phyloP scores from a whole-genome alignment of 2,329 filamentous ascomycete species.

The Fusarium longipes region DNA sequence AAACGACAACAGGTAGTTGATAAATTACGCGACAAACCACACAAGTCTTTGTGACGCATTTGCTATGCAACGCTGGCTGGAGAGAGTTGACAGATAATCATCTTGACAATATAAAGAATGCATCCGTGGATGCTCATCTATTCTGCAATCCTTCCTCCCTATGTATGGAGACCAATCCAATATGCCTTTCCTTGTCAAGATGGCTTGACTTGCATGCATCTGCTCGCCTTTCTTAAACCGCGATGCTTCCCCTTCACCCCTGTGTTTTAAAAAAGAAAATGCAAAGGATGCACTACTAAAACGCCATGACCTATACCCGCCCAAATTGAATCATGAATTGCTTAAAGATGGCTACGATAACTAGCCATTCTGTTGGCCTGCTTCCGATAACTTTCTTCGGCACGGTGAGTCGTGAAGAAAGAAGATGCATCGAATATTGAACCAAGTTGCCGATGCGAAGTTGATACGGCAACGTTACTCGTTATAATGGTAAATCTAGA shows the following conservation, averaged over 20 bases:
- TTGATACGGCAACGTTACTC: constrained; percentile 65
- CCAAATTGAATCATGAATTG: constrained; percentile 38
- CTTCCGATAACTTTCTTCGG: constrained; percentile 14
- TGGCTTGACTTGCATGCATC: neutral
- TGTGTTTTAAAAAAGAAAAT: constrained; percentile 18
- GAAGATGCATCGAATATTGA: constrained; percentile 12
- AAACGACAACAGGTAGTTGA: constrained; percentile 22
- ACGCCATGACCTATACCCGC: constrained; percentile 43
- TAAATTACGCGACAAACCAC: neutral
- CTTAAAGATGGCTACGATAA: constrained; percentile 13
- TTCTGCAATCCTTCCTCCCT: constrained; percentile 4
- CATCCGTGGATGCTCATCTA: constrained; percentile 13
- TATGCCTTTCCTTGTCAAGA: constrained; percentile 1
- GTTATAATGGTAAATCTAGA: constrained; percentile 88
- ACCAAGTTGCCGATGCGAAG: constrained; percentile 13
- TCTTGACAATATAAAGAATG: neutral
- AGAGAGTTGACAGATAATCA: neutral
- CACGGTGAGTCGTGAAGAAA: constrained; percentile 31
- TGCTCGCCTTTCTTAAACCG: neutral
- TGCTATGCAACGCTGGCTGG: neutral
- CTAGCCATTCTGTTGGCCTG: neutral
- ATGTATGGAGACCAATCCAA: constrained; percentile 8
- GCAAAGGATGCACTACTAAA: constrained; percentile 40
- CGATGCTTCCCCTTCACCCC: constrained; percentile 12
- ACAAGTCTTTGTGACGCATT: neutral